A percentile compares a stretch with the other conserved stretches of the same genome.
Evolutionary conservation across 2,329 filamentous ascomycete genomes (phyloP).

Genomic region (Pseudocercospora cruenta): DNA sequence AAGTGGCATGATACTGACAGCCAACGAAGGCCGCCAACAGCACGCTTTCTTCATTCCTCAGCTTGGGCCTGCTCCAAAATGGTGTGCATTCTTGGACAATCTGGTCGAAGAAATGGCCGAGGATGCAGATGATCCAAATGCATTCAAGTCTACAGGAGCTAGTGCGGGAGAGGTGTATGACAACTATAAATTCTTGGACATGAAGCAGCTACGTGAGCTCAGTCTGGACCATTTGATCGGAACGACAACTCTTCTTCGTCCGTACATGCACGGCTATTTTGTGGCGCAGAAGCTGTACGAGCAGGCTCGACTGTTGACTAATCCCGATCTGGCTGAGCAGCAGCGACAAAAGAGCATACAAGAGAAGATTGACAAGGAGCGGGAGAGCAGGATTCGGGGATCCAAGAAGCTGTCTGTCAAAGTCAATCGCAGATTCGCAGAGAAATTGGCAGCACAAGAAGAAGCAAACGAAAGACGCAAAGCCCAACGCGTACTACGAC

Average conservation of each 20-base stretch:
- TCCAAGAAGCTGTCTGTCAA: conserved; percentile 89
- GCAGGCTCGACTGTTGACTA: conserved; percentile 87
- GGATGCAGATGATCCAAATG: conserved; percentile 65
- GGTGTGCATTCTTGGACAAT: conserved; percentile 96
- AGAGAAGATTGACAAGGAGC: conserved; percentile 94
- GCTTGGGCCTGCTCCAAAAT: conserved; percentile 87
- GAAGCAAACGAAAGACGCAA: conserved; percentile 63
- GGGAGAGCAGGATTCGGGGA: conserved; percentile 90
- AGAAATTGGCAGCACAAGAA: conserved; percentile 67
- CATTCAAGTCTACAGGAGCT: conserved; percentile 50
- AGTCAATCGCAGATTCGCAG: conserved; percentile 79
- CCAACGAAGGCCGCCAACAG: conserved; percentile 94
- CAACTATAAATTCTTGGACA: conserved; percentile 97
- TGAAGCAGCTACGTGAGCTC: conserved; percentile 81
- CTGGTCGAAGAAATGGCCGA: conserved; percentile 99
- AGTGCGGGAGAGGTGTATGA: conserved; percentile 79
- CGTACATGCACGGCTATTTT: conserved; percentile 99
- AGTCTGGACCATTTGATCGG: conserved; percentile 88
- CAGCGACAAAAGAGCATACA: conserved; percentile 88
- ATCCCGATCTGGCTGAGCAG: conserved; percentile 92
- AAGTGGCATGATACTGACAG: conserved; percentile 92
- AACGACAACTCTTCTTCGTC: conserved; percentile 83
- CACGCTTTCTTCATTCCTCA: conserved; percentile 95
- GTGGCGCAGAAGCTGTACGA: conserved; percentile 94
- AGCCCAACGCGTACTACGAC: conserved; percentile 57